Conservation (phyloP, 768 basidiomycete species). For the Udeniomyces megalosporus region DNA sequence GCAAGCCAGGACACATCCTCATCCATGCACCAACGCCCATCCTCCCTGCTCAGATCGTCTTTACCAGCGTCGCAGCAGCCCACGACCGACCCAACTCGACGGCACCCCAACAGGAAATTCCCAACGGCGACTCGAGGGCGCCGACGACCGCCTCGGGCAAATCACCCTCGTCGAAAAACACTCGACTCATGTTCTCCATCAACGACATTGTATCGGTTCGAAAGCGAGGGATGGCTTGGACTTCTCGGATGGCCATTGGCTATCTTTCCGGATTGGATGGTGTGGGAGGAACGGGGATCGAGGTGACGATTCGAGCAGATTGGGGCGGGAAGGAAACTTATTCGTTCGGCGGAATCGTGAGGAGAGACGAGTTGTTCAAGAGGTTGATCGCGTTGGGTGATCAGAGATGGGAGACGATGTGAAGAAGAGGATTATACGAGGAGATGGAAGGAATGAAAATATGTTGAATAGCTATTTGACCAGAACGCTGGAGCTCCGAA, state of each 20-base stretch:
- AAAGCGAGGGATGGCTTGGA: constrained; percentile 10
- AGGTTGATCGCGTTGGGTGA: constrained; percentile 4
- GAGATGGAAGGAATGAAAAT: no score
- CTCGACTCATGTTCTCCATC: not conserved
- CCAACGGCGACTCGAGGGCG: no score
- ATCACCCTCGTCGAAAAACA: not conserved
- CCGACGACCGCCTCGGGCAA: not conserved
- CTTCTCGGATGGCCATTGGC: not conserved
- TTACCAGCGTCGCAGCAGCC: not conserved
- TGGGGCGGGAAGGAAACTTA: not conserved
- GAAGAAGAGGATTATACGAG: not conserved
- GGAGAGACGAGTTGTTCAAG: constrained; percentile 15
- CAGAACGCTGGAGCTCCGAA: no score
- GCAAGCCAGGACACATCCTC: constrained; percentile 9
- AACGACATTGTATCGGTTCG: not conserved
- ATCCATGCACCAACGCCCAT: not conserved
- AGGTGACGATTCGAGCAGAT: not conserved
- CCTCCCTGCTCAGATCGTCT: not conserved
- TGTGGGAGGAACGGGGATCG: constrained; percentile 10
- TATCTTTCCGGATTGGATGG: not conserved
- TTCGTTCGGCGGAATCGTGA: constrained; percentile 2
- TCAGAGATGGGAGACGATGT: constrained; percentile 12
- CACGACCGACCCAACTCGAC: no score
- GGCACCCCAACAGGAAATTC: no score
- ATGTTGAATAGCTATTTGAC: no score